Evolutionary conservation across 2,329 filamentous ascomycete genomes (phyloP), one percentile per base, ranked within the genome.

Genomic region (Ophiostoma perfectum): DNA sequence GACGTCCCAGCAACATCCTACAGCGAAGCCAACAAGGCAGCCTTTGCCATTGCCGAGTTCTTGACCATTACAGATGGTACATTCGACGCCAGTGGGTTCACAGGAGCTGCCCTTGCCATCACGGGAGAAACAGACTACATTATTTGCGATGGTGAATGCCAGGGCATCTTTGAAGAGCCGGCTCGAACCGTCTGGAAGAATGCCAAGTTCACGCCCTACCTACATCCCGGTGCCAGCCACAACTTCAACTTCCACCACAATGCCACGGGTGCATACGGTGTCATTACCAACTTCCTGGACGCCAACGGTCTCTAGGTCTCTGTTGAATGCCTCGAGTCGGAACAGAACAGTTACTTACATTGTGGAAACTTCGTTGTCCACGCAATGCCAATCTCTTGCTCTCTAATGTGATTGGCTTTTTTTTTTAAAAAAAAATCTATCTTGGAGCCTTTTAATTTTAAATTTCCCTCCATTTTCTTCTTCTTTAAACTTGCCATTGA

Each of bases 11-110:
- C 49, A 55, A 11, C 49, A 2, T 55, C 49, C n/a, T 55, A 55
- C n/a, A 55, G 49, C 27, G n/a, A 55, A 55, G 49, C 49, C 49
- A 49, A 55, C 49, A 55, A 55, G 27, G 49, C 47, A 14, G n/a
- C 7, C 5, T 55, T 55, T 27, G 49, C 49, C 27, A 55, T 55
- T 55, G 49, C n/a, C n/a, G n/a, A 55, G n/a, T 55, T 55, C n/a
- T 12, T 52, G 49, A 52, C 49, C n/a, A 52, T 52, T 18, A 55
- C 49, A 3, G 49, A 55, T 11, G 49, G 49, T 11, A 36, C n/a
- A n/a, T 55, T 55, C 27, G 18, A 55, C 49, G 18, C 49, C n/a
- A 55, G 49, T 16, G 49, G 49, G 5, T 55, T 55, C 14, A 55
- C 49, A 9, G 49, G 49, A 27, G 49, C 18, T 55, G 49, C n/a